Percentiles rank a stretch among this genome's conserved stretches.
Conservation (phyloP, 805 yeast genomes). For the Candida glaebosa region DNA sequence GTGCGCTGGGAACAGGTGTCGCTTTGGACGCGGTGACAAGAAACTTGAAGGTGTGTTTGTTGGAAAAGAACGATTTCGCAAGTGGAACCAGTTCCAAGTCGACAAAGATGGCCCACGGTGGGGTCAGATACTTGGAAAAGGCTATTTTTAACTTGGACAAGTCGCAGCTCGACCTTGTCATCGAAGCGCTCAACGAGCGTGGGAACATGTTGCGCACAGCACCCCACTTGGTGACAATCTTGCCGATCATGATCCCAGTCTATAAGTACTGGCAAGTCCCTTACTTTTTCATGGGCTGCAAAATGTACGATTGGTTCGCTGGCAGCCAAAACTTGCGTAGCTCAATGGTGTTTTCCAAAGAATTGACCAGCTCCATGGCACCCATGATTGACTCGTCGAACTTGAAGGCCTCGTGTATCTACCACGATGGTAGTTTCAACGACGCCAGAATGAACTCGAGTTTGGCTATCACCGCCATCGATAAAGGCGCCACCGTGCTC, state of each 20-base stretch:
- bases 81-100: slow-evolving; percentile 91
- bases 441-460: slow-evolving; percentile 89
- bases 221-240: slow-evolving; percentile 80
- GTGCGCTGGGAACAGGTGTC: slow-evolving; percentile 93
- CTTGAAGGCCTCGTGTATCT: slow-evolving; percentile 86
- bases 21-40: slow-evolving; percentile 90
- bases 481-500: slow-evolving; percentile 83
- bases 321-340: slow-evolving; percentile 81
- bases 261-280: slow-evolving; percentile 96
- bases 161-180: slow-evolving; percentile 54
- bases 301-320: slow-evolving; percentile 89
- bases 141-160: slow-evolving; percentile 90
- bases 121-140: slow-evolving; percentile 91
- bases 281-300: slow-evolving; percentile 87
- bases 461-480: slow-evolving; percentile 79
- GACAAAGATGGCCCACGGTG: slow-evolving; percentile 97
- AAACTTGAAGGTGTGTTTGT: slow-evolving; percentile 82
- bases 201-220: slow-evolving; percentile 84
- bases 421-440: slow-evolving; percentile 93
- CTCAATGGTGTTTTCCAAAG: slow-evolving; percentile 68
- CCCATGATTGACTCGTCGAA: slow-evolving; percentile 80
- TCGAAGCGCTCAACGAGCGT: slow-evolving; percentile 30
- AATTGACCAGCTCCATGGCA: slow-evolving; percentile 66
- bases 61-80: slow-evolving; percentile 88
- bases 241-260: slow-evolving; percentile 95